Conservation (phyloP, 148 eudicot genomes). For the Rhododendron ovatum region DNA sequence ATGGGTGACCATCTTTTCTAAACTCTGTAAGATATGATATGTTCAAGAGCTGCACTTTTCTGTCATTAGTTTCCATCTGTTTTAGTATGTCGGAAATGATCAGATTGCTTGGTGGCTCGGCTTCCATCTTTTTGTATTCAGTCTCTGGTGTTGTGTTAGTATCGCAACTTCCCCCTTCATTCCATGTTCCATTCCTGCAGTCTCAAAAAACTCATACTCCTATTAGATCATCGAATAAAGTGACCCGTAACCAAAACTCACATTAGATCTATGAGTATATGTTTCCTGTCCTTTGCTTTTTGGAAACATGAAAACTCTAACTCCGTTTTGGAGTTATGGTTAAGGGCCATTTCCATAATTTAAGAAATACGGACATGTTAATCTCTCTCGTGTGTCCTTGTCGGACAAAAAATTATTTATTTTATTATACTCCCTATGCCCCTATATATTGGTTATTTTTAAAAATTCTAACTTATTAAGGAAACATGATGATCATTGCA, state of each 20-base stretch:
- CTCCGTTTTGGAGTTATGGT: too few relatives aligned
- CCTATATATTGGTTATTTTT: too few relatives aligned
- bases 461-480: too few relatives aligned
- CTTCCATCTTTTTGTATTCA: conserved; percentile 30
- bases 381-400: too few relatives aligned
- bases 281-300: not conserved
- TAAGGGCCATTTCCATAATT: too few relatives aligned
- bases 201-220: not conserved
- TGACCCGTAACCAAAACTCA: too few relatives aligned
- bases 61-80: conserved; percentile 10
- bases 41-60: conserved; percentile 28
- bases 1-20: conserved; percentile 58
- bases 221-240: too few relatives aligned
- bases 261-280: too few relatives aligned
- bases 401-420: too few relatives aligned
- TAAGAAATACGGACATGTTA: too few relatives aligned
- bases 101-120: conserved; percentile 39
- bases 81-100: conserved; percentile 29
- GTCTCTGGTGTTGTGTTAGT: conserved; percentile 31
- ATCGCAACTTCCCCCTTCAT: conserved; percentile 1
- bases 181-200: conserved; percentile 37
- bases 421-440: too few relatives aligned
- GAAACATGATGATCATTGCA: too few relatives aligned
- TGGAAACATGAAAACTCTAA: not conserved
- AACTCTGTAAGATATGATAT: conserved; percentile 53